These are phyloP conservation scores for Sphaerulina musiva DNA, from an alignment of 2,329 filamentous ascomycete genomes.

Conservation along the genomic window DNA sequence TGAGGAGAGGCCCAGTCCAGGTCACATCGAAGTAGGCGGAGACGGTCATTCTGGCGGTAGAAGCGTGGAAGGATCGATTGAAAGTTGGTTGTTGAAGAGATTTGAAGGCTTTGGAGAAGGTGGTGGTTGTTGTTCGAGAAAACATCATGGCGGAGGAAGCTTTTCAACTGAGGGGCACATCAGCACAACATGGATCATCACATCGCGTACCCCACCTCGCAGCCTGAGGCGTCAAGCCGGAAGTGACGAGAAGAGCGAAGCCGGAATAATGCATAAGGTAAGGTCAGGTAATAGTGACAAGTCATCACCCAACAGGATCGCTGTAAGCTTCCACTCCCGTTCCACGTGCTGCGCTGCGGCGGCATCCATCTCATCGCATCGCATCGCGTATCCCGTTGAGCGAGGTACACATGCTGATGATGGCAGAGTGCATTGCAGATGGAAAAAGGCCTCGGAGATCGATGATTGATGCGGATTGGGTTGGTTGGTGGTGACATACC, in stretches of 20 bases:
- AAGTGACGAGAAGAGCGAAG: not conserved
- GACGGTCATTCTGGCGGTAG: conserved; percentile 66
- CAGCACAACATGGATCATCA: not conserved
- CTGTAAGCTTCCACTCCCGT: not conserved
- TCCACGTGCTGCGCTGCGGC: not conserved
- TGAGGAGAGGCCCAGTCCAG: conserved; percentile 60
- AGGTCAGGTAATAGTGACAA: no score
- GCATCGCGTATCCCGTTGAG: not conserved
- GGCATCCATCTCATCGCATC: not conserved
- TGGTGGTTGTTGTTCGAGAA: conserved; percentile 7
- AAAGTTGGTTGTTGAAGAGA: conserved; percentile 29
- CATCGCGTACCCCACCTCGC: not conserved
- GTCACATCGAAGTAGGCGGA: conserved; percentile 55
- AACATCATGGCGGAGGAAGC: conserved; percentile 6
- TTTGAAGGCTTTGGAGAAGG: conserved; percentile 25
- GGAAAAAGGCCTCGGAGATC: not conserved
- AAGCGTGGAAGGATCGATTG: conserved; percentile 53
- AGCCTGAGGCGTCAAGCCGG: not conserved
- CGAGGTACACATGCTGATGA: not conserved
- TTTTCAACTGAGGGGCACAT: conserved; percentile 6
- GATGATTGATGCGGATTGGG: no score
- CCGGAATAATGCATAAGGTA: not conserved
- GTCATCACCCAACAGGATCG: no score
- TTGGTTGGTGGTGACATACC: not conserved
- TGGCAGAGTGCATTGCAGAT: not conserved